phyloP scores from a whole-genome alignment of 2,329 filamentous ascomycete genomes.

The Biscogniauxia marginata region DNA sequence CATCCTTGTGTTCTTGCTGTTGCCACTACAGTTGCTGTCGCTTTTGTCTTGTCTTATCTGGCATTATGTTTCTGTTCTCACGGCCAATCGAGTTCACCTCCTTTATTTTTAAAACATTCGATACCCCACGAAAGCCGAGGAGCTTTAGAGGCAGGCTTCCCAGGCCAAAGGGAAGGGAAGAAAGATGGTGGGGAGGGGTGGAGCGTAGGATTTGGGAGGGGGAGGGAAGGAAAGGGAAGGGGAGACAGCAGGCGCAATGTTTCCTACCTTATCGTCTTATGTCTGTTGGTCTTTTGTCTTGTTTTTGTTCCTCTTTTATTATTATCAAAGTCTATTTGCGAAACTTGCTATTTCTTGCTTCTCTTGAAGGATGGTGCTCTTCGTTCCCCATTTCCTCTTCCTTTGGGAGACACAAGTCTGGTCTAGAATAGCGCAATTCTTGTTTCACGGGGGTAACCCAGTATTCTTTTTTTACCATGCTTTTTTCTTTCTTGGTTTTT shows the following conservation, averaged over 20 bases:
- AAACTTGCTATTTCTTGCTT: background rate
- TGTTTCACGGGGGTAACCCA: background rate
- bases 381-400: background rate
- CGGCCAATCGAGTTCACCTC: background rate
- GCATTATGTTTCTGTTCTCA: background rate
- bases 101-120: constrained; percentile 10
- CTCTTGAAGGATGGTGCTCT: background rate
- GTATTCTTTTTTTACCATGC: background rate
- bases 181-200: background rate
- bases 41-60: background rate
- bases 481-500: background rate
- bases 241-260: background rate
- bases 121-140: constrained; percentile 26
- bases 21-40: background rate
- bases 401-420: background rate
- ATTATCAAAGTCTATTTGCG: background rate
- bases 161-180: background rate
- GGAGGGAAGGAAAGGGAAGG: background rate
- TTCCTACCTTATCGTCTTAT: background rate
- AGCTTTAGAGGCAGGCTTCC: constrained; percentile 20
- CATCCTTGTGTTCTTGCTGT: background rate
- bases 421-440: background rate
- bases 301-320: background rate
- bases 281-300: constrained; percentile 5
- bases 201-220: background rate